Evolutionary conservation across 768 basidiomycete species (phyloP).

Genomic region (Leccinum olivaceopallidum): DNA sequence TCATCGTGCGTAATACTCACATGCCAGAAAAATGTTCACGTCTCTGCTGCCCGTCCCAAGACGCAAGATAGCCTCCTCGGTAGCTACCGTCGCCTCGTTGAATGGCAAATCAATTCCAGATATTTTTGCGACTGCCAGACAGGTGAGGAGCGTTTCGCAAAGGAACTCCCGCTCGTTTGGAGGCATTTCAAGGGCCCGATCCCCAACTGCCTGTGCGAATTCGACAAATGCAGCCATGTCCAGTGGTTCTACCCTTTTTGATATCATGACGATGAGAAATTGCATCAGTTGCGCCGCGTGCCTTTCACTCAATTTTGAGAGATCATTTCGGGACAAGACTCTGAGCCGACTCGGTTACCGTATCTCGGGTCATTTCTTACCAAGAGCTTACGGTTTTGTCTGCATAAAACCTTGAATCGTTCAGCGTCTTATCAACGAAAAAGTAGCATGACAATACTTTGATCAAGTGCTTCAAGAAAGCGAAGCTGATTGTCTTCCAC

Average conservation of each 20-base stretch:
- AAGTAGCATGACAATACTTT: conserved; percentile 18
- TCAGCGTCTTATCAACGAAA: conserved; percentile 5
- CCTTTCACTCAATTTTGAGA: conserved; percentile 6
- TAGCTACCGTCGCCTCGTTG: conserved; percentile 4
- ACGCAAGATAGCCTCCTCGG: conserved; percentile 40
- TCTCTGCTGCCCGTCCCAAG: conserved; percentile 30
- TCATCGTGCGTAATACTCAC: conserved; percentile 34
- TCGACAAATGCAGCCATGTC: conserved; percentile 5
- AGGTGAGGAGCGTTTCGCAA: conserved; percentile 37
- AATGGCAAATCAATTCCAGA: conserved; percentile 12
- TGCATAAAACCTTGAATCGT: conserved; percentile 13
- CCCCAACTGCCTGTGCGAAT: conserved; percentile 18
- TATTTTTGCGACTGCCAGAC: conserved; percentile 31
- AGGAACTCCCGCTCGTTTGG: conserved; percentile 21
- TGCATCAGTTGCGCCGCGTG: conserved; percentile 25
- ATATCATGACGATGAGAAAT: conserved; percentile 25
- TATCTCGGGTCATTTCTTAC: background rate
- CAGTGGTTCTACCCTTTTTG: conserved; percentile 16
- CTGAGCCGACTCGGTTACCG: conserved; percentile 11
- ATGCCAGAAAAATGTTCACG: conserved; percentile 39
- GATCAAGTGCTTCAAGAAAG: conserved; percentile 18
- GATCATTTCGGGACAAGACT: conserved; percentile 8
- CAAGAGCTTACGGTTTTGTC: conserved; percentile 19
- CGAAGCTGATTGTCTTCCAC: conserved; percentile 9
- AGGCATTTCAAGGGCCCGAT: conserved; percentile 16